These are phyloP conservation scores for Alternaria brassicae DNA, from an alignment of 2,329 filamentous ascomycete genomes.

Conservation along the genomic window DNA sequence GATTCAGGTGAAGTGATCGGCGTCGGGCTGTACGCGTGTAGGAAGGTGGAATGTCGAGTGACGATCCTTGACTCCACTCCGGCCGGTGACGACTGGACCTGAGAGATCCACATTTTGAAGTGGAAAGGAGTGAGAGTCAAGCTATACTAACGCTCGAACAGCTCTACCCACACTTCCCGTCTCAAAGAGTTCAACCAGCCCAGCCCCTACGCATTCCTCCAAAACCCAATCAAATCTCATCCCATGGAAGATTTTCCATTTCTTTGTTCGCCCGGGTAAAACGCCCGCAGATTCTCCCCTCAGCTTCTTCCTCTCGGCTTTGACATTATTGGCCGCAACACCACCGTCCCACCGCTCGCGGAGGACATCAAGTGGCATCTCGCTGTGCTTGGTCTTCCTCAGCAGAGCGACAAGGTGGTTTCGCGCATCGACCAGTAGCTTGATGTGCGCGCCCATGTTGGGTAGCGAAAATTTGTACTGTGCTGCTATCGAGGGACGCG, in stretches of 20 bases:
- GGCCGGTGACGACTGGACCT: background rate
- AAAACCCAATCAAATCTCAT: slow-evolving; percentile 75
- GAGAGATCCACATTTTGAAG: background rate
- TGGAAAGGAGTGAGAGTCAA: background rate
- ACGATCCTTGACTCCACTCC: background rate
- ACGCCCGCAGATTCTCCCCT: slow-evolving; percentile 65
- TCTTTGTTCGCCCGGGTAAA: slow-evolving; percentile 67
- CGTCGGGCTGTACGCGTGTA: background rate
- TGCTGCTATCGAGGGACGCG: slow-evolving; percentile 17
- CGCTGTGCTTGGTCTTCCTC: slow-evolving; percentile 65
- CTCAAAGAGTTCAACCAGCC: slow-evolving; percentile 75
- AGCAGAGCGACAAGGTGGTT: slow-evolving; percentile 68
- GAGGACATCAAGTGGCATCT: slow-evolving; percentile 68
- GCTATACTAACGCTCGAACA: slow-evolving; percentile 50
- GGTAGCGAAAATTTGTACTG: slow-evolving; percentile 68
- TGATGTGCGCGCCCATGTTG: slow-evolving; percentile 70
- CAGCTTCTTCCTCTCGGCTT: slow-evolving; percentile 58
- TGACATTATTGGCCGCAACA: slow-evolving; percentile 56
- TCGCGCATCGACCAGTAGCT: slow-evolving; percentile 67
- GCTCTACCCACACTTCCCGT: slow-evolving; percentile 76
- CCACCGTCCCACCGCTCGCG: slow-evolving; percentile 76
- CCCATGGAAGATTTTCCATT: slow-evolving; percentile 75
- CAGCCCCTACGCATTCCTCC: slow-evolving; percentile 73
- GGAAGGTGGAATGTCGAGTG: background rate
- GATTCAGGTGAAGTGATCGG: slow-evolving; percentile 3